phyloP scores from a whole-genome alignment of 495 filamentous ascomycete species.

The Hypoxylon fuscum region DNA sequence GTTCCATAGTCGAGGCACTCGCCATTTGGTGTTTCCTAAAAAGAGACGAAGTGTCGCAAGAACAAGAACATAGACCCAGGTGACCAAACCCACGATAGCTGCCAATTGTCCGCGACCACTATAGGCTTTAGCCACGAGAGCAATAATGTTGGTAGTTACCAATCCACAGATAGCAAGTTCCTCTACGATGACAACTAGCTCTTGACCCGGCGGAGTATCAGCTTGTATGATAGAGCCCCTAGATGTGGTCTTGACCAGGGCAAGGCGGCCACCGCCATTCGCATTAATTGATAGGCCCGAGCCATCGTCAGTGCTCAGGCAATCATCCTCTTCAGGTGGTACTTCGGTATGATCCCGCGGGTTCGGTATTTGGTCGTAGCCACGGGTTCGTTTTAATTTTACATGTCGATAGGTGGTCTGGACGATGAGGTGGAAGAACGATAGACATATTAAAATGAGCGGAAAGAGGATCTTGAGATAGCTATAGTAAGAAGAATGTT shows the following conservation, averaged over 20 bases:
- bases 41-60: constrained; percentile 78
- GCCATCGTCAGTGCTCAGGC: constrained; percentile 69
- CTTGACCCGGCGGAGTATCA: constrained; percentile 78
- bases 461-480: constrained; percentile 87
- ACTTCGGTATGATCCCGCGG: constrained; percentile 56
- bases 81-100: constrained; percentile 69
- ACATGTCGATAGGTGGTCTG: constrained; percentile 60
- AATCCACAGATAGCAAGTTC: constrained; percentile 75
- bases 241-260: constrained; percentile 69
- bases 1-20: constrained; percentile 84
- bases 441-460: constrained; percentile 72
- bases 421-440: constrained; percentile 69
- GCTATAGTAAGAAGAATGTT: constrained; percentile 60
- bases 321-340: constrained; percentile 54
- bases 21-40: constrained; percentile 71
- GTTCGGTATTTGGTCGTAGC: constrained; percentile 61
- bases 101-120: constrained; percentile 55
- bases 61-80: constrained; percentile 84
- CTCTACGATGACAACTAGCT: constrained; percentile 74
- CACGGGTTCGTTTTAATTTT: constrained; percentile 54
- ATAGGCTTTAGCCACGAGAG: constrained; percentile 58
- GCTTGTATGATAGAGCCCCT: constrained; percentile 75
- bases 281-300: constrained; percentile 61
- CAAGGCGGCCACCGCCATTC: constrained; percentile 56
- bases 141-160: constrained; percentile 70